A percentile compares a stretch with the other conserved stretches of the same genome.
phyloP scores from a whole-genome alignment of 2,329 filamentous ascomycete species.

The Exophiala dermatitidis region DNA sequence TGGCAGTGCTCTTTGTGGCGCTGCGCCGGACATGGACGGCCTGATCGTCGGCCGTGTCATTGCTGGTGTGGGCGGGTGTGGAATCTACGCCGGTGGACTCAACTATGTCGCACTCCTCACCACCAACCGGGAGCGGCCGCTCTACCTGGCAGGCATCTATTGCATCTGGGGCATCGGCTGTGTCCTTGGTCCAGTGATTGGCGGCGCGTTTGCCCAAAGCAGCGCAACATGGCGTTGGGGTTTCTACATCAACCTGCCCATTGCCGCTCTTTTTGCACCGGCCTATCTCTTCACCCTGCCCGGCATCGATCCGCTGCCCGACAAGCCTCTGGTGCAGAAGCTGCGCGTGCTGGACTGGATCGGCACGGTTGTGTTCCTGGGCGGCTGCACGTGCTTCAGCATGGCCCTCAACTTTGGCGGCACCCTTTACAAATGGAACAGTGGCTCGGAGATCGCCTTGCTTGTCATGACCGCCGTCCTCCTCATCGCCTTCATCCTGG shows the following conservation, averaged over 20 bases:
- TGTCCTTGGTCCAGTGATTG: slow-evolving; percentile 35
- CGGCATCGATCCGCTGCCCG: slow-evolving; percentile 24
- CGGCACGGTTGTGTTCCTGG: slow-evolving; percentile 39
- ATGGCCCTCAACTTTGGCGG: slow-evolving; percentile 50
- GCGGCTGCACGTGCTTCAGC: slow-evolving; percentile 36
- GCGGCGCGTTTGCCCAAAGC: slow-evolving; percentile 30
- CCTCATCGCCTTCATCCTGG: slow-evolving; percentile 39
- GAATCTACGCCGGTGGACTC: slow-evolving; percentile 49
- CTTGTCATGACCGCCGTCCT: slow-evolving; percentile 44
- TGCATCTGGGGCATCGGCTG: slow-evolving; percentile 33
- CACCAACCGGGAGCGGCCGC: slow-evolving; percentile 18
- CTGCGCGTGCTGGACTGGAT: slow-evolving; percentile 25
- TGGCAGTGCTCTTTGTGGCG: slow-evolving; percentile 27
- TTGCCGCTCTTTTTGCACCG: slow-evolving; percentile 40
- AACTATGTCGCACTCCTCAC: slow-evolving; percentile 52
- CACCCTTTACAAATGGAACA: slow-evolving; percentile 42
- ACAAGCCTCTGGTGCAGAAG: too few relatives aligned
- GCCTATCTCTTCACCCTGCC: slow-evolving; percentile 42
- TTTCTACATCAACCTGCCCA: slow-evolving; percentile 52
- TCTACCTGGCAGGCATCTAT: slow-evolving; percentile 32
- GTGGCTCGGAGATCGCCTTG: slow-evolving; percentile 39
- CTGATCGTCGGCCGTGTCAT: slow-evolving; percentile 29
- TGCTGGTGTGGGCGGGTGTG: slow-evolving; percentile 26
- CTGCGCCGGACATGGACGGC: slow-evolving; percentile 18
- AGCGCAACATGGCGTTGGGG: slow-evolving; percentile 34